Evolutionary conservation across 1,139 yeast genomes (phyloP), one percentile per base, ranked within the genome.

Genomic region (Scheffersomyces parashehatae): DNA sequence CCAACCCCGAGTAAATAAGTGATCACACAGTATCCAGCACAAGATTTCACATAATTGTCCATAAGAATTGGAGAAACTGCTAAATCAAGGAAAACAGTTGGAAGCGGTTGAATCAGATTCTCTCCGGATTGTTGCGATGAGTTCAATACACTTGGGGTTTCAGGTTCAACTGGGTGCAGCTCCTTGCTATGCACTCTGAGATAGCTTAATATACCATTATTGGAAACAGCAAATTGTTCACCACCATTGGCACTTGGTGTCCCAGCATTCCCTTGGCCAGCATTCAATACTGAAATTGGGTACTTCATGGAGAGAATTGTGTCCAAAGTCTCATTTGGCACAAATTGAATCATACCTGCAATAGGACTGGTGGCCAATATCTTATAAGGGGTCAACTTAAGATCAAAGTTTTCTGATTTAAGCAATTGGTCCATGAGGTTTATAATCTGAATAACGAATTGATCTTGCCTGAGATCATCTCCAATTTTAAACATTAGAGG

Each of bases 11-110:
- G 68, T 5, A 95, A 70, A 57, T 95, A 95, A 0, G 99, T 95
- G 31, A 95, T 88, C 2, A 95, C 99, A 73, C 98, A 93, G 61
- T 95, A 93, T 0, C 99, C 99, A 28, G 99, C 99, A 64, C 98
- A 90, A 3, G 97, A 89, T 50, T 91, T 81, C 11, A 95, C 95
- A 65, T 88, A 95, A 51, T 88, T 93, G 53, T 93, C 99, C 96
- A 93, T 89, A 1, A 84, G 85, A 49, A 79, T 79, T 0, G 83
- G 74, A 13, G 82, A 77, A 0, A 93, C 95, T 0, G 95, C 95
- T 34, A 86, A 69, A 33, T 85, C 87, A 0, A 83, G 79, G 2
- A 62, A 55, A 5, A 65, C 73, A 1, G 75, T 58, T 36, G 62
- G 68, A 42, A 58, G 61, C 29, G 60, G 68, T 12, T 39, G 30